A percentile compares a stretch with the other conserved stretches of the same genome.
phyloP scores from a whole-genome alignment of 352 stramenopile species.

The Elongisporangium anandrum region DNA sequence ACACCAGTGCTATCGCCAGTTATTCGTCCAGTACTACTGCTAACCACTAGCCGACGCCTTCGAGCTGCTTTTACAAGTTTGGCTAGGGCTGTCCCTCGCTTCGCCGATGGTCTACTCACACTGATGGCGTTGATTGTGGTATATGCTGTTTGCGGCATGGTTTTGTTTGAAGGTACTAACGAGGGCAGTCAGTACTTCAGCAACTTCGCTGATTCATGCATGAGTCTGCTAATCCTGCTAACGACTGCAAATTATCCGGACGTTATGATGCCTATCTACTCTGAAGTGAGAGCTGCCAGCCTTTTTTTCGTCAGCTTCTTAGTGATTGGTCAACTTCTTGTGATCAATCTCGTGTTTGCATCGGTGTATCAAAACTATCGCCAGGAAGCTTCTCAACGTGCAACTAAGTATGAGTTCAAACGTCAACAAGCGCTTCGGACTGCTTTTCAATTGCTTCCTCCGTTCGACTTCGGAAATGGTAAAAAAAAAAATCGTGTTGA shows the following conservation, averaged over 20 bases:
- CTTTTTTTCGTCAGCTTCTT: slow-evolving; percentile 75
- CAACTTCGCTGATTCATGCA: slow-evolving; percentile 39
- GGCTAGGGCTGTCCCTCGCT: slow-evolving; percentile 29
- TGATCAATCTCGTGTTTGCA: slow-evolving; percentile 80
- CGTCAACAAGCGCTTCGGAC: slow-evolving; percentile 44
- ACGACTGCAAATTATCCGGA: slow-evolving; percentile 85
- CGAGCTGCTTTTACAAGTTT: slow-evolving; percentile 44
- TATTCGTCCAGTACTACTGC: slow-evolving; percentile 37
- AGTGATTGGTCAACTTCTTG: slow-evolving; percentile 61
- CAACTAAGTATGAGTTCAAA: slow-evolving; percentile 18
- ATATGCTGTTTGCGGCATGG: slow-evolving; percentile 54
- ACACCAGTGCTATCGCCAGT: slow-evolving; percentile 34
- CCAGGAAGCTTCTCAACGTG: slow-evolving; percentile 30
- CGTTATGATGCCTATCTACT: slow-evolving; percentile 75
- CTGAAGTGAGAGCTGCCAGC: slow-evolving; percentile 24
- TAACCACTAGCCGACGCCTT: slow-evolving; percentile 50
- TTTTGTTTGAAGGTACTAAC: slow-evolving; percentile 57
- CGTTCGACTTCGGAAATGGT: not conserved
- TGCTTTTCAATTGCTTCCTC: slow-evolving; percentile 37
- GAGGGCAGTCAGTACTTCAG: slow-evolving; percentile 48
- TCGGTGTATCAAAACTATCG: slow-evolving; percentile 73
- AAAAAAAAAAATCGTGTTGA: slow-evolving; percentile 2
- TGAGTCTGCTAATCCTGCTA: slow-evolving; percentile 63
- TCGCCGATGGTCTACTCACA: slow-evolving; percentile 41
- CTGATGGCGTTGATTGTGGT: slow-evolving; percentile 44